phyloP scores from a whole-genome alignment of 2,329 filamentous ascomycete genomes.

The Hypoxylon sp. region DNA sequence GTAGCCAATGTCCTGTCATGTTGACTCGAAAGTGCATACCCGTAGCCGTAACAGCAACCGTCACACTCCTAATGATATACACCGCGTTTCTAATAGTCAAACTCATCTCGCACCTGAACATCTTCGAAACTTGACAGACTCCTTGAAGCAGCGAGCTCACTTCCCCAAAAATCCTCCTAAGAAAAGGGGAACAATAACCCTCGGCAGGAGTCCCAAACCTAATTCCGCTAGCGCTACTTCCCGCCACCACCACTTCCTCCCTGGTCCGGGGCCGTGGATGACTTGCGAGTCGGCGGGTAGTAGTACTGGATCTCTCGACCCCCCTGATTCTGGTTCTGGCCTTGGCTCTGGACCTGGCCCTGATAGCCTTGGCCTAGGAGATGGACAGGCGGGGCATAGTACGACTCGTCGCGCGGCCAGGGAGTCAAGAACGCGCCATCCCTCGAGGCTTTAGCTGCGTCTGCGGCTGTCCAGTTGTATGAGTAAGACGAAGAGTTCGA shows the following conservation, averaged over 20 bases:
- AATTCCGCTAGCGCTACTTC: not conserved
- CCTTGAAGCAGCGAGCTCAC: not conserved
- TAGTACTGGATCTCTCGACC: conserved; percentile 6
- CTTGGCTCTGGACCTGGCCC: conserved; percentile 3
- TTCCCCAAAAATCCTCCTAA: not conserved
- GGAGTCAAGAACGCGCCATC: conserved; percentile 41
- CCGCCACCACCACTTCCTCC: conserved; percentile 3
- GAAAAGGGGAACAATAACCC: not conserved
- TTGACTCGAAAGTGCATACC: not conserved
- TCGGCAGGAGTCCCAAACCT: not conserved
- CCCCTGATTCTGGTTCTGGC: conserved; percentile 10
- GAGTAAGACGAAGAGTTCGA: conserved; percentile 5
- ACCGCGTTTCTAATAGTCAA: not conserved
- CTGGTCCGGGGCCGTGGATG: not conserved
- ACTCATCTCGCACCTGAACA: too few relatives aligned
- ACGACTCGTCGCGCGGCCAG: conserved; percentile 41
- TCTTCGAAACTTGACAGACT: too few relatives aligned
- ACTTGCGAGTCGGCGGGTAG: not conserved
- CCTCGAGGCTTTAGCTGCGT: conserved; percentile 38
- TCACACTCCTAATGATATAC: not conserved
- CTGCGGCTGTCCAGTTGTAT: conserved; percentile 35
- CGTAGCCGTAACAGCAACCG: not conserved
- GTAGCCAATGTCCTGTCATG: not conserved
- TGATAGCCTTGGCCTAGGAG: conserved; percentile 10
- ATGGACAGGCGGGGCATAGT: conserved; percentile 22